These are phyloP conservation scores for Ceratocystiopsis sp. DNA, from an alignment of 2,329 filamentous ascomycete species.

Conservation along the genomic window DNA sequence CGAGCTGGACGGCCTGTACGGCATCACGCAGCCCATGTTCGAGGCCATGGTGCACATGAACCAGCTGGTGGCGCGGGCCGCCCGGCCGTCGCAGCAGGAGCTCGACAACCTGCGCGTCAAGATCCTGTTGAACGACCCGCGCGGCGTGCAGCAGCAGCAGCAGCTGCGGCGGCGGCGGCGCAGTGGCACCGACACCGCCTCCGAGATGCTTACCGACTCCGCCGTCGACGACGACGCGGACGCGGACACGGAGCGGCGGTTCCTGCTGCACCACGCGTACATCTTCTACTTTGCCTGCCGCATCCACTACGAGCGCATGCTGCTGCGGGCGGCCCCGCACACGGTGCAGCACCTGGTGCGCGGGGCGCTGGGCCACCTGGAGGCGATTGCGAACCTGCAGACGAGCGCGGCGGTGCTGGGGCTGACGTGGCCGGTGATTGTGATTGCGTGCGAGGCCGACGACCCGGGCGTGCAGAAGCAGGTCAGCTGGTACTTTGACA, in stretches of 20 bases:
- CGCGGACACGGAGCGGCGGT: background rate
- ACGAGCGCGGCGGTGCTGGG: background rate
- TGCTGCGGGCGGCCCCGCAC: background rate
- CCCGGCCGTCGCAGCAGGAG: background rate
- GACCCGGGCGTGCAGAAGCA: background rate
- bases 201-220: too few relatives aligned
- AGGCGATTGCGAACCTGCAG: background rate
- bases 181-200: too few relatives aligned
- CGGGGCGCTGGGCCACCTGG: background rate
- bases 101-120: constrained; percentile 1
- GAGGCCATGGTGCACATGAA: constrained; percentile 3
- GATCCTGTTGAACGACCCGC: constrained; percentile 2
- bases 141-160: too few relatives aligned
- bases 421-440: constrained; percentile 1
- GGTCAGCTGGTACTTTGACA: constrained; percentile 1
- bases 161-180: too few relatives aligned
- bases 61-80: background rate
- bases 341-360: background rate
- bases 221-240: too few relatives aligned
- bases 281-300: constrained; percentile 2
- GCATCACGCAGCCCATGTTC: constrained; percentile 1
- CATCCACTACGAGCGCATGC: constrained; percentile 2
- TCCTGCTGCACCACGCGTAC: constrained; percentile 2
- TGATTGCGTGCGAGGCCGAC: constrained; percentile 1
- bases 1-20: constrained; percentile 1